Base-by-base conservation (phyloP, 202 grass and related monocot species). In the Setaria italica region DNA sequence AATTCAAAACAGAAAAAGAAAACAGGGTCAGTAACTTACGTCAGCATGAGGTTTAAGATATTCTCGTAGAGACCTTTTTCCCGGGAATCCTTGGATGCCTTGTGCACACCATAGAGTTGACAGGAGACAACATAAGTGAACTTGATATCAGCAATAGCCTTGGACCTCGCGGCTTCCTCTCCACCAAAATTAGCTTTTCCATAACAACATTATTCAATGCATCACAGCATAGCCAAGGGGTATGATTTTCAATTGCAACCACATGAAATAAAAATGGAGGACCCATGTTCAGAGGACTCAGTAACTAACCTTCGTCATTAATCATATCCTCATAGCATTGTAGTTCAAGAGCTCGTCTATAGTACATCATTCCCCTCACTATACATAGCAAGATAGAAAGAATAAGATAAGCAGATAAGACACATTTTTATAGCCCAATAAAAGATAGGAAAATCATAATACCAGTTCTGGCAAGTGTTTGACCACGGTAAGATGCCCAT, bases 361-460 rank as follows among this genome's bases (percentile, higher is more conserved):
- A 98, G 76, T 98, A 98, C 93, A 95, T 98, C 91, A 98, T 98
- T 86, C 95, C 95, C 89, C 93, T 90, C 85, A 95, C 95, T 98
- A 64, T 17, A 87, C 68, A 87, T 62, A 78, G 65, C 55, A 85
- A 84, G 56, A 79, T 77, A 75, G 29, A 63, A 74, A 81, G 5
- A 86, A 86, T 57, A 65, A 71, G 37, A 80, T 64, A 91, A 59
- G 47, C 6, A 84, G 30, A 88, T 11, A 49, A 74, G 19, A 60
- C 25, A 85, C 6, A 86, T 53, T 30, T 80, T 51, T 11, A 12
- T 57, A 80, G 43, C 62, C 53, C 60, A 80, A 20, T 76, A 54
- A 54, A 87, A 54, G 84, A 83, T 64, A 78, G 37, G 56, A 51
- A 20, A 67, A 80, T 79, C 74, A 84, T 76, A 37, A 68, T 87